These are phyloP conservation scores for Sutorius eximius DNA, from an alignment of 1,284 basidiomycete species.

Conservation along the genomic window DNA sequence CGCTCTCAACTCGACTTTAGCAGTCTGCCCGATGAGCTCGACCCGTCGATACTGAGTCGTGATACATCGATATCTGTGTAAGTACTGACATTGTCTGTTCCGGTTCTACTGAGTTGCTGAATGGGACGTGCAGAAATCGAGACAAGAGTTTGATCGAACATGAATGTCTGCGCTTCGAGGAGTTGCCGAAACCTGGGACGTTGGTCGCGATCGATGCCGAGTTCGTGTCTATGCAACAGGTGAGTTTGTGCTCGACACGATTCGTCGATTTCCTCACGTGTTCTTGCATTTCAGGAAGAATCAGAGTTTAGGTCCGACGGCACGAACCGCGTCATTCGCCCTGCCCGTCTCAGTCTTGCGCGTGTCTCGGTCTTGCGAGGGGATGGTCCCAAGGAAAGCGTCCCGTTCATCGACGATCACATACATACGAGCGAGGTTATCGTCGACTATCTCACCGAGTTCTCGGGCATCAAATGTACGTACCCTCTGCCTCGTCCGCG, in stretches of 20 bases:
- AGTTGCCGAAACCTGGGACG: conserved; percentile 84
- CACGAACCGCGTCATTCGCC: conserved; percentile 88
- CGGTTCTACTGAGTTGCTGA: neutral
- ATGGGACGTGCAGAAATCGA: conserved; percentile 53
- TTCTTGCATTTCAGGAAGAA: conserved; percentile 66
- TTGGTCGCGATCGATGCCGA: conserved; percentile 96
- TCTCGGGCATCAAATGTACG: conserved; percentile 91
- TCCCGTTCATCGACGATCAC: conserved; percentile 97
- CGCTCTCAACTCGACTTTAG: conserved; percentile 60
- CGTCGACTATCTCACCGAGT: conserved; percentile 96
- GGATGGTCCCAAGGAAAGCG: conserved; percentile 72
- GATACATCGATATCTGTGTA: conserved; percentile 88
- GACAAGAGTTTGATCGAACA: conserved; percentile 77
- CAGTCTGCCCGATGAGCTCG: conserved; percentile 65
- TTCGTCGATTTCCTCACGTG: neutral
- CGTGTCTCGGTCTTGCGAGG: conserved; percentile 94
- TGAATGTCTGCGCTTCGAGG: conserved; percentile 67
- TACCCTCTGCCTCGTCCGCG: neutral
- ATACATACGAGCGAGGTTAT: conserved; percentile 94
- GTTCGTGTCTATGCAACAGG: conserved; percentile 95
- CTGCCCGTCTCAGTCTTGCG: conserved; percentile 88
- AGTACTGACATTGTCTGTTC: conserved; percentile 24
- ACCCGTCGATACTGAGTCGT: conserved; percentile 74
- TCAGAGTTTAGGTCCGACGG: conserved; percentile 94
- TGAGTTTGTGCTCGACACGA: conserved; percentile 26